phyloP scores from a whole-genome alignment of 169 alveolate species.

The Eimeria tenella region DNA sequence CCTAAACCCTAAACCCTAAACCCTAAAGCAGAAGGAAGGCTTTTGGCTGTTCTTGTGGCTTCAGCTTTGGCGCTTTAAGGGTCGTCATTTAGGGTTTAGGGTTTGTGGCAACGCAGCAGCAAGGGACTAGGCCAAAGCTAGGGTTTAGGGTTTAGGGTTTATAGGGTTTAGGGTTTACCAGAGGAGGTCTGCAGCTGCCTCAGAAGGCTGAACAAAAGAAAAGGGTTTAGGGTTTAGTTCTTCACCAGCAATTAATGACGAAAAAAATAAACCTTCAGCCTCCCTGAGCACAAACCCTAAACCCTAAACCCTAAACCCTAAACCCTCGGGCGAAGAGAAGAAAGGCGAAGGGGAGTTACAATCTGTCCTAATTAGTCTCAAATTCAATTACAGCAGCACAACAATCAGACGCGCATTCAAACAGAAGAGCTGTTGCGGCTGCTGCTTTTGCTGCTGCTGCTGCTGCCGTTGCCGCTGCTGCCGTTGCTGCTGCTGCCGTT shows the following conservation, averaged over 20 bases:
- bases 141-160: slow-evolving; percentile 25
- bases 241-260: slow-evolving; percentile 11
- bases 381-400: too few relatives aligned
- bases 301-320: slow-evolving; percentile 3
- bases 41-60: background rate
- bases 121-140: too few relatives aligned
- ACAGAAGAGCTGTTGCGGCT: too few relatives aligned
- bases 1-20: slow-evolving; percentile 5
- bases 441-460: background rate
- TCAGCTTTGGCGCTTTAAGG: background rate
- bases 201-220: background rate
- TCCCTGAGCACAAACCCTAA: slow-evolving; percentile 51
- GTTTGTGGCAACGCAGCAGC: too few relatives aligned
- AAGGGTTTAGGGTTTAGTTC: background rate
- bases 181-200: background rate
- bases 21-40: background rate
- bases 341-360: too few relatives aligned
- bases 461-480: too few relatives aligned
- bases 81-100: background rate
- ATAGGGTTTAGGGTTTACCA: slow-evolving; percentile 36
- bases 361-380: too few relatives aligned
- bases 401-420: too few relatives aligned
- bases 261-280: slow-evolving; percentile 21
- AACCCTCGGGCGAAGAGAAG: too few relatives aligned
- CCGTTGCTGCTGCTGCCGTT: too few relatives aligned